Evolutionary conservation across 345 rosid genomes (phyloP).

Genomic region (Reutealis trisperma): DNA sequence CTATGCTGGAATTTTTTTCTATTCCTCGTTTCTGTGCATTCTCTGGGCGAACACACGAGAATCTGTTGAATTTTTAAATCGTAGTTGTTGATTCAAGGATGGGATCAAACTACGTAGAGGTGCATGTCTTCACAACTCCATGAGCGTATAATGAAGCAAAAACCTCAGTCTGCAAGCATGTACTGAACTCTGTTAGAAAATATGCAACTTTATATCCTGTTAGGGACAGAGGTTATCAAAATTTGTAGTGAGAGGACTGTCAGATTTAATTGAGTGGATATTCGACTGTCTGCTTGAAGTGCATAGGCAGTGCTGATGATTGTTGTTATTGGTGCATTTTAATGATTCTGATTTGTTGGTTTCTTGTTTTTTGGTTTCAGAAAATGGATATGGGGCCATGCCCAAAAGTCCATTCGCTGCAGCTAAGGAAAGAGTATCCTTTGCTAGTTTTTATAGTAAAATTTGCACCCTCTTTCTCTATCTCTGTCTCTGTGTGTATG

Average conservation of each 20-base stretch:
- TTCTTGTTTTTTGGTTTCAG: constrained; percentile 38
- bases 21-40: not conserved
- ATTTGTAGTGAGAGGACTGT: not conserved
- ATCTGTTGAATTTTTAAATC: not conserved
- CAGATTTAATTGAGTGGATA: not conserved
- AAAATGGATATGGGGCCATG: constrained; percentile 99
- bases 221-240: not conserved
- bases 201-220: not conserved
- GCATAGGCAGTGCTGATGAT: not conserved
- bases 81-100: not conserved
- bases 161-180: not conserved
- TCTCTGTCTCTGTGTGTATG: not conserved
- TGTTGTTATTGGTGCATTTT: not conserved
- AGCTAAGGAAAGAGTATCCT: constrained; percentile 97
- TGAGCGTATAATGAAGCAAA: not conserved
- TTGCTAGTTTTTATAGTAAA: not conserved
- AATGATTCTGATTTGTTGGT: not conserved
- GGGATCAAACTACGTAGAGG: not conserved
- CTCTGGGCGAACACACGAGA: not conserved
- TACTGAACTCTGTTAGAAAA: not conserved
- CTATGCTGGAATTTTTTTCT: no score
- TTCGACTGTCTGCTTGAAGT: not conserved
- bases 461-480: not conserved
- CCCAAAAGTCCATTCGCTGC: constrained; percentile 96
- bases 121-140: not conserved